Evolutionary conservation across 768 basidiomycete species (phyloP).

Genomic region (Chalciporus chontae): DNA sequence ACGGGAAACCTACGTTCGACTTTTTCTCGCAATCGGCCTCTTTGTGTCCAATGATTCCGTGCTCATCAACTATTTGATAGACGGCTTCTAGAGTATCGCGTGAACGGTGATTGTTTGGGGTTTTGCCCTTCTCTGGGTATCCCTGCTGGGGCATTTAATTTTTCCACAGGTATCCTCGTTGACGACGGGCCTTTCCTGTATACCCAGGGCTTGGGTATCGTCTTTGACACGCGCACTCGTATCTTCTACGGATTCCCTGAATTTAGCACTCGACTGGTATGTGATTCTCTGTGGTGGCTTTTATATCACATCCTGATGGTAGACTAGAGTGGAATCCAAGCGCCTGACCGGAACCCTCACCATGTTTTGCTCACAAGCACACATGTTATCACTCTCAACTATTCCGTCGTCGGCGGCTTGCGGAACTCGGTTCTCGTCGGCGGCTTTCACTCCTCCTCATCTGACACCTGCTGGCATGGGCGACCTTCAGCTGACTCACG

Average conservation of each 20-base stretch:
- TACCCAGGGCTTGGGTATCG: background rate
- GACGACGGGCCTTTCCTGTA: background rate
- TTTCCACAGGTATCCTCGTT: background rate
- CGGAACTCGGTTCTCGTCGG: too few relatives aligned
- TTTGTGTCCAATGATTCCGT: too few relatives aligned
- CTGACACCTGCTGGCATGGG: too few relatives aligned
- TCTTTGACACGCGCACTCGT: background rate
- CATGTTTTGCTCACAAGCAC: background rate
- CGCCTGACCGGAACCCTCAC: background rate
- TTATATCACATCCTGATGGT: background rate
- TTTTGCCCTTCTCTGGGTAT: background rate
- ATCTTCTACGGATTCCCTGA: background rate
- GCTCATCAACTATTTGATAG: too few relatives aligned
- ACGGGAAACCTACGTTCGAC: background rate
- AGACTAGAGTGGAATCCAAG: background rate
- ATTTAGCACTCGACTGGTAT: background rate
- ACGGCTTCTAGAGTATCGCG: background rate
- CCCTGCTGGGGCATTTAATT: background rate
- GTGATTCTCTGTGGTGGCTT: constrained; percentile 8
- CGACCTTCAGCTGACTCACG: too few relatives aligned
- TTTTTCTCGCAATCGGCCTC: too few relatives aligned
- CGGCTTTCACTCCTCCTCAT: too few relatives aligned
- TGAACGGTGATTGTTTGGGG: background rate
- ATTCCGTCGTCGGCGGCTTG: background rate
- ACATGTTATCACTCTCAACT: background rate